These are phyloP conservation scores for Cucurbita moschata DNA, from an alignment of 306 rosid species.

Conservation along the genomic window DNA sequence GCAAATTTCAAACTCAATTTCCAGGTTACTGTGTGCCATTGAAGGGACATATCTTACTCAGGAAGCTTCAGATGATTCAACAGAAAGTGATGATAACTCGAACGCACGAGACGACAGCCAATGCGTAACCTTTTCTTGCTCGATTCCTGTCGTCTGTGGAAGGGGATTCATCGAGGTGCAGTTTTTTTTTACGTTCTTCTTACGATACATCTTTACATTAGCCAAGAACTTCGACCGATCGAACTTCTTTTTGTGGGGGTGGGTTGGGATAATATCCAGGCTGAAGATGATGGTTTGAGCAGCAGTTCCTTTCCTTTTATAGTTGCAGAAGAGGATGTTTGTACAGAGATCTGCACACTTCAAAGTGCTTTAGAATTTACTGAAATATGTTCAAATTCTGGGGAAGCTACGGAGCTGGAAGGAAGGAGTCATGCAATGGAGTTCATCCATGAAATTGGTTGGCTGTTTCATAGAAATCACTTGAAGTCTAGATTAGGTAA, in stretches of 20 bases:
- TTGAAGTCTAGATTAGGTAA: conserved; percentile 44
- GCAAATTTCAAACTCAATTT: conserved; percentile 1
- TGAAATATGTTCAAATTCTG: conserved; percentile 13
- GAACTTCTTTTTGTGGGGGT: no score
- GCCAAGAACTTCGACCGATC: neutral
- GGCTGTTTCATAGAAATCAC: conserved; percentile 73
- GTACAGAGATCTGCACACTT: conserved; percentile 64
- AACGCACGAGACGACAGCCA: conserved; percentile 41
- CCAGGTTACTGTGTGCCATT: conserved; percentile 77
- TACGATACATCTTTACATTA: neutral
- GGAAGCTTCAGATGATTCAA: conserved; percentile 38
- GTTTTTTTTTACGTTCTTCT: conserved; percentile 1
- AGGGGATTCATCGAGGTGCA: conserved; percentile 83
- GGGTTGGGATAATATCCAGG: conserved; percentile 24
- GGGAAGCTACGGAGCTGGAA: conserved; percentile 25
- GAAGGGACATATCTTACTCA: conserved; percentile 73
- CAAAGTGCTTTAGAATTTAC: conserved; percentile 47
- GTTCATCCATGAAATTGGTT: conserved; percentile 82
- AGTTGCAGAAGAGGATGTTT: conserved; percentile 74
- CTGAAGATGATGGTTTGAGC: conserved; percentile 78
- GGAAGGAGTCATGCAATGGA: conserved; percentile 57
- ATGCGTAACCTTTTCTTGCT: conserved; percentile 49
- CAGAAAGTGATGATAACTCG: conserved; percentile 25
- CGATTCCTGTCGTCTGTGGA: conserved; percentile 46
- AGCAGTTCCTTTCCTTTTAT: conserved; percentile 79